A percentile compares a stretch with the other conserved stretches of the same genome.
These are phyloP conservation scores for Asterophora lycoperdoides DNA, from an alignment of 768 basidiomycete genomes.

Conservation along the genomic window DNA sequence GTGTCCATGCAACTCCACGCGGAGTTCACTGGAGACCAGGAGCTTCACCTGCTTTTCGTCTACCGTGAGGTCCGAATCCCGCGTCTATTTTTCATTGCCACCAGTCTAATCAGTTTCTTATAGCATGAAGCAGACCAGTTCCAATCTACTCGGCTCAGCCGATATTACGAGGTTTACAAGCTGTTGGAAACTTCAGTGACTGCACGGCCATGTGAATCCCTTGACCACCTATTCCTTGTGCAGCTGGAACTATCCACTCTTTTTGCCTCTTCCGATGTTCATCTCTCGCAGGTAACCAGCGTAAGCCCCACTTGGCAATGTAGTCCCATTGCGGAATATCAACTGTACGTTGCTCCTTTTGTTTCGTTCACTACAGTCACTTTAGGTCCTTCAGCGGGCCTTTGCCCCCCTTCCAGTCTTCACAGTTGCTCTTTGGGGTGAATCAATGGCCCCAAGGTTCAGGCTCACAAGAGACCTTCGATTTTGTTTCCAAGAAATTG, in stretches of 20 bases:
- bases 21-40: conserved; percentile 40
- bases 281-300: conserved; percentile 54
- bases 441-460: conserved; percentile 32
- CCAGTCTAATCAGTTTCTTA: not conserved
- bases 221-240: conserved; percentile 47
- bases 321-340: conserved; percentile 29
- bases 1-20: conserved; percentile 56
- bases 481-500: conserved; percentile 52
- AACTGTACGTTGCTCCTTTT: conserved; percentile 37
- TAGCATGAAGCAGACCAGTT: conserved; percentile 51
- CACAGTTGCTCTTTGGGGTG: conserved; percentile 40
- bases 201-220: conserved; percentile 46
- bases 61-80: conserved; percentile 48
- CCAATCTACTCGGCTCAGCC: conserved; percentile 51
- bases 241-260: conserved; percentile 56
- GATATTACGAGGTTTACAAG: conserved; percentile 55
- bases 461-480: conserved; percentile 37
- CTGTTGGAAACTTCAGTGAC: conserved; percentile 51
- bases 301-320: conserved; percentile 72
- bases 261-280: conserved; percentile 35
- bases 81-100: not conserved
- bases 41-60: conserved; percentile 59
- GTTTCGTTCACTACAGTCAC: conserved; percentile 4
- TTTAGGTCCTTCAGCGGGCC: conserved; percentile 29
- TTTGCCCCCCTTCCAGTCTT: conserved; percentile 46